A percentile compares a stretch with the other conserved stretches of the same genome.
phyloP scores from a whole-genome alignment of 306 rosid genomes.

The Carpinus fangiana region DNA sequence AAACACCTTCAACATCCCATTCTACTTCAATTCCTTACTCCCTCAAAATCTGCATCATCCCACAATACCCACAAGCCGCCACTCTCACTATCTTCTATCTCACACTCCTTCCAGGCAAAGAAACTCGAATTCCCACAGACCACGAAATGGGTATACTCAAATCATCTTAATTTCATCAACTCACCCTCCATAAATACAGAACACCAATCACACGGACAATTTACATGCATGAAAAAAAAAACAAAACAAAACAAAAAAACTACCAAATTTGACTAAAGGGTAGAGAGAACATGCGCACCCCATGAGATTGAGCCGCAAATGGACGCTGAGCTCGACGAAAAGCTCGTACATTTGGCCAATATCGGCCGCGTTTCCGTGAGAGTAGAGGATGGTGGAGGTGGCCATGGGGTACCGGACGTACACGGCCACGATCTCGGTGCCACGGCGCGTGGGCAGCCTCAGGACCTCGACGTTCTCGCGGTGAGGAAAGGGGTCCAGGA shows the following conservation, averaged over 20 bases:
- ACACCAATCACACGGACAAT: background rate
- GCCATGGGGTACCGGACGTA: conserved; percentile 79
- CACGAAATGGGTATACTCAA: conserved; percentile 9
- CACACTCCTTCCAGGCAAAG: background rate
- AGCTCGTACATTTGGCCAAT: conserved; percentile 92
- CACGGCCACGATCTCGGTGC: conserved; percentile 79
- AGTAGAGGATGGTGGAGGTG: conserved; percentile 70
- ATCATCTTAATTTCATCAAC: background rate
- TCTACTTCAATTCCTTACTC: background rate
- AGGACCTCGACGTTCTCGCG: conserved; percentile 79
- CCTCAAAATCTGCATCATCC: background rate
- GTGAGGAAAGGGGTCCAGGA: conserved; percentile 58
- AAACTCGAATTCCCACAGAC: background rate
- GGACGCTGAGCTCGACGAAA: conserved; percentile 72
- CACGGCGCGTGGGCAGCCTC: conserved; percentile 70
- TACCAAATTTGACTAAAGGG: conserved; percentile 17
- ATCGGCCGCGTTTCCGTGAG: conserved; percentile 89
- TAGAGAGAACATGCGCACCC: conserved; percentile 47
- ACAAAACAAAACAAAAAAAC: background rate
- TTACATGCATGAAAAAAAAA: background rate
- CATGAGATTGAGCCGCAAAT: conserved; percentile 70
- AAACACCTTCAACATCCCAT: background rate
- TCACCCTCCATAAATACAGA: background rate
- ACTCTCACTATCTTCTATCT: background rate
- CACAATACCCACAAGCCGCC: background rate